phyloP scores from a whole-genome alignment of 352 stramenopile genomes.

The Pythium insidiosum region DNA sequence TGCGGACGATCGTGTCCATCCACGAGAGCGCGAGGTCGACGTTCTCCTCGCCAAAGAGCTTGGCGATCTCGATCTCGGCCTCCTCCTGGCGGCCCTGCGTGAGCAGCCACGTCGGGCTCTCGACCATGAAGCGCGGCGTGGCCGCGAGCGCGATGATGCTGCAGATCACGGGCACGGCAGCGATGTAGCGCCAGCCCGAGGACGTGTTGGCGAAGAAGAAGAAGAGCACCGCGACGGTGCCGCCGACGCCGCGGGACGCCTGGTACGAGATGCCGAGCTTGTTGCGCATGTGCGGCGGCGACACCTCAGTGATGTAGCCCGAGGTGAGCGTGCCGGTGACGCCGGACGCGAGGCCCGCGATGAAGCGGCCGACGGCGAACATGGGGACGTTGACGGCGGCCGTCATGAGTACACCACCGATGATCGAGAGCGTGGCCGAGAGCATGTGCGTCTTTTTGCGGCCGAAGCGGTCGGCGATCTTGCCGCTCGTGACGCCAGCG shows the following conservation, averaged over 20 bases:
- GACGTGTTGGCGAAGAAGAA: conserved; percentile 47
- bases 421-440: conserved; percentile 26
- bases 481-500: conserved; percentile 18
- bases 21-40: conserved; percentile 17
- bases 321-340: conserved; percentile 16
- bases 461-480: conserved; percentile 22
- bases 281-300: conserved; percentile 31
- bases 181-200: conserved; percentile 45
- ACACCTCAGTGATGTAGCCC: conserved; percentile 40
- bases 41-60: conserved; percentile 17
- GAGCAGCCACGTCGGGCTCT: conserved; percentile 24
- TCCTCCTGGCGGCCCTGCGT: conserved; percentile 18
- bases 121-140: conserved; percentile 15
- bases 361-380: conserved; percentile 27
- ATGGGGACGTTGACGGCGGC: conserved; percentile 19
- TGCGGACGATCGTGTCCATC: conserved; percentile 5
- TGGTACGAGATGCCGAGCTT: conserved; percentile 30
- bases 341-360: conserved; percentile 29
- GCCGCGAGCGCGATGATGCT: conserved; percentile 29
- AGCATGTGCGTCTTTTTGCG: conserved; percentile 20
- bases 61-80: conserved; percentile 13
- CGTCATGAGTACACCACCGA: conserved; percentile 20
- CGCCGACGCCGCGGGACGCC: conserved; percentile 33
- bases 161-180: conserved; percentile 32
- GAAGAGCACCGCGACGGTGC: conserved; percentile 29